Base-by-base conservation (phyloP, 257 asterid genomes). In the Cordia subcordata region DNA sequence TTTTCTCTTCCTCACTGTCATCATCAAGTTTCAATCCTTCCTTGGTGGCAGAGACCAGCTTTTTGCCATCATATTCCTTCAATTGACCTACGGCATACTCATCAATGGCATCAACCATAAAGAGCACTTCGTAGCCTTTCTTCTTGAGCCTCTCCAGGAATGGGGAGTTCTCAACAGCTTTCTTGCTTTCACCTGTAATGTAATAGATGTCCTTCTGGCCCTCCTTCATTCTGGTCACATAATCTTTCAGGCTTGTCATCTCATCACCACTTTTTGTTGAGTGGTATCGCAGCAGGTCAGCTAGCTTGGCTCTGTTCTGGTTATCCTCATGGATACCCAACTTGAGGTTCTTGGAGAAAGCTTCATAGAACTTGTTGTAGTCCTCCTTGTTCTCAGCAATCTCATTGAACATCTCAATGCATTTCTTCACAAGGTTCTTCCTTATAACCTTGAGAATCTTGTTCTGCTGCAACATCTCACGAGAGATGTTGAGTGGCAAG, bases 311-410 rank as follows among this genome's bases (percentile, higher is more conserved):
- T 16, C 93, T 76, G 83, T 88, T 88, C 57, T 85, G 96, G 74
- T 85, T 74, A 53, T 83, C 95, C 35, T 88, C 96, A 8, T 85
- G 96, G 49, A 85, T 79, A 0, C 96, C 96, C 70, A 88, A 39
- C 71, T 88, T 88, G 70, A 88, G 65, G 44, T 88, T 88, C 89
- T 87, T 87, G 0, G 96, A 75, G 54, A 87, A 87, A 5, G 94
- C 86, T 57, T 84, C 94, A 5, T 84, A 87, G 68, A 87, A 84
- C 69, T 87, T 87, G 63, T 54, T 70, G 40, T 85, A 88, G 46
- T 88, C 96, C 14, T 88, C 96, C 68, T 88, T 88, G 61, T 83
- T 88, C 75, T 88, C 96, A 0, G 93, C 90, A 22, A 88, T 85
- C 62, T 85, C 94, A 39, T 56, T 77, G 71, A 85, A 88, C 92